A percentile compares a stretch with the other conserved stretches of the same genome.
Evolutionary conservation across 2,329 filamentous ascomycete genomes (phyloP).

Genomic region (Penicillium sp.): DNA sequence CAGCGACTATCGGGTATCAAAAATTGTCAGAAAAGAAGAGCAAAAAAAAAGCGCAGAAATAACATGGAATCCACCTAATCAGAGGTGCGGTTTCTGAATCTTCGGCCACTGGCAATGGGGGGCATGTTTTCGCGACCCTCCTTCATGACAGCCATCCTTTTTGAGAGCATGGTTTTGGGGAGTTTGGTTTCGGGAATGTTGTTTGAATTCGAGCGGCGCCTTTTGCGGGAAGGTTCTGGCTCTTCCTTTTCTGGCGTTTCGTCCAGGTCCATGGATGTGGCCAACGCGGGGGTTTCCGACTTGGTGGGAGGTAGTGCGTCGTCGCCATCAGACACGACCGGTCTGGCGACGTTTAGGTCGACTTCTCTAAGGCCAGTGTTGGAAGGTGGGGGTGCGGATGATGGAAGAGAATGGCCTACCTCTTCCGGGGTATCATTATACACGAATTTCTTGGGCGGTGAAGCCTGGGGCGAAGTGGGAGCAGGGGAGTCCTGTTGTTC

Average conservation of each 20-base stretch:
- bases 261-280: conserved; percentile 10
- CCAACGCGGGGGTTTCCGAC: conserved; percentile 9
- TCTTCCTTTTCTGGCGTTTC: conserved; percentile 24
- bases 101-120: conserved; percentile 27
- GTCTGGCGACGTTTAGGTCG: conserved; percentile 49
- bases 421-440: conserved; percentile 50
- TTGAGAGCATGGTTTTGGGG: conserved; percentile 43
- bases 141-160: conserved; percentile 39
- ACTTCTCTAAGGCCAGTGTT: conserved; percentile 51
- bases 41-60: conserved; percentile 1
- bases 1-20: conserved; percentile 27
- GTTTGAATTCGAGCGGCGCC: conserved; percentile 30
- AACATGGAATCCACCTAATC: conserved; percentile 14
- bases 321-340: conserved; percentile 23
- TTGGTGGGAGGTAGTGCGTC: conserved; percentile 12
- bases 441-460: conserved; percentile 52
- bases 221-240: conserved; percentile 27
- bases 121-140: conserved; percentile 48
- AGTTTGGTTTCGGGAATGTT: conserved; percentile 38
- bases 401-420: conserved; percentile 34
- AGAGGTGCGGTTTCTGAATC: conserved; percentile 32
- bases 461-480: conserved; percentile 30
- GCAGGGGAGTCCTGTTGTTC: conserved; percentile 18
- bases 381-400: conserved; percentile 33
- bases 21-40: conserved; percentile 9